These are phyloP conservation scores for Theobroma cacao DNA, from an alignment of 345 rosid genomes.

Conservation along the genomic window DNA sequence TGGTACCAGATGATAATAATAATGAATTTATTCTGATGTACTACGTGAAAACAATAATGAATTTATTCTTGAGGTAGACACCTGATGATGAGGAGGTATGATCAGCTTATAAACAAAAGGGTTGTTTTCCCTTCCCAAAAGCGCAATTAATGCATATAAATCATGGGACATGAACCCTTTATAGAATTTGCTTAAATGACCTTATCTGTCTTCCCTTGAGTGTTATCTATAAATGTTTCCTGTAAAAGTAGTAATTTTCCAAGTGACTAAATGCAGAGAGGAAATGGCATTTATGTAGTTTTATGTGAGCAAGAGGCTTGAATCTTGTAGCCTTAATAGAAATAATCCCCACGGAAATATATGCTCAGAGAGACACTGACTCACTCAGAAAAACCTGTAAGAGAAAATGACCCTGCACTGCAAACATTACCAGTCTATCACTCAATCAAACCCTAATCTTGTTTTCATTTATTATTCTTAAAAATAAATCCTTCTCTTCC, in stretches of 20 bases:
- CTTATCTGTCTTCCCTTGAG: not conserved
- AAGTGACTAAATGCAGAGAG: not conserved
- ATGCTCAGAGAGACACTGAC: conserved; percentile 33
- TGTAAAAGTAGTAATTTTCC: not conserved
- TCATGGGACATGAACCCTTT: not conserved
- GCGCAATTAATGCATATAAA: too few species aligned
- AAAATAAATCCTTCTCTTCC: conserved; percentile 8
- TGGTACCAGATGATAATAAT: too few species aligned
- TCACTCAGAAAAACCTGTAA: conserved; percentile 29
- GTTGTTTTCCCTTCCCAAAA: too few species aligned
- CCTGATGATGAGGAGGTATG: too few species aligned
- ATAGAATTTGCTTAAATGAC: not conserved
- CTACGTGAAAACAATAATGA: too few species aligned
- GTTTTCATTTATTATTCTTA: conserved; percentile 20
- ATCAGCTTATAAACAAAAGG: too few species aligned
- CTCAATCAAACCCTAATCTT: conserved; percentile 28
- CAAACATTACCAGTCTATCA: conserved; percentile 19
- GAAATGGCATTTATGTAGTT: conserved; percentile 18
- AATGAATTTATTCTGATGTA: too few species aligned
- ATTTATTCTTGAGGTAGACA: too few species aligned
- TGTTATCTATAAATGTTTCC: not conserved
- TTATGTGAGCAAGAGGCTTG: not conserved
- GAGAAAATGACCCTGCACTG: conserved; percentile 52
- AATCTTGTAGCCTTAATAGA: conserved; percentile 3
- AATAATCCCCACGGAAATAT: conserved; percentile 49